Percentiles rank a stretch among this genome's conserved stretches.
phyloP scores from a whole-genome alignment of 2,329 filamentous ascomycete species.

The Paecilomyces niveus region DNA sequence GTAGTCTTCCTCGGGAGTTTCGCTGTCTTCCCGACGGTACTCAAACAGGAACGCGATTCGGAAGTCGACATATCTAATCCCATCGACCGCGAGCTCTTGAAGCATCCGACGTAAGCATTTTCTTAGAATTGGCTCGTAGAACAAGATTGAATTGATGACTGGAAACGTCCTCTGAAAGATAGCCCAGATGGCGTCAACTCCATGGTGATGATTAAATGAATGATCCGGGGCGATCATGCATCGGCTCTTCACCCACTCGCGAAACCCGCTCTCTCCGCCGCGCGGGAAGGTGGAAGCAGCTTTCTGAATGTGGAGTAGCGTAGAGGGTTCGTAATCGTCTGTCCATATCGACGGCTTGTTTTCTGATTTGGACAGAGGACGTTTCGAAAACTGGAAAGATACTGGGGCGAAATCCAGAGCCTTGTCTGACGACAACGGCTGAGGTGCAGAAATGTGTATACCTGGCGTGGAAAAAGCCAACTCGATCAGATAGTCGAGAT shows the following conservation, averaged over 20 bases:
- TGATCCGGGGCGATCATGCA: slow-evolving; percentile 67
- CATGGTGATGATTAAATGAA: slow-evolving; percentile 71
- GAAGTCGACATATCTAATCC: slow-evolving; percentile 78
- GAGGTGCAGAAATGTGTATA: slow-evolving; percentile 60
- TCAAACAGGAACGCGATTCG: slow-evolving; percentile 66
- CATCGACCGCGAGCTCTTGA: slow-evolving; percentile 66
- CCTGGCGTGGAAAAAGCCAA: slow-evolving; percentile 63
- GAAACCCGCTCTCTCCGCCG: slow-evolving; percentile 64
- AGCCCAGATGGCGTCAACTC: slow-evolving; percentile 74
- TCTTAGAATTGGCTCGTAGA: slow-evolving; percentile 86
- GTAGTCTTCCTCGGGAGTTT: slow-evolving; percentile 61
- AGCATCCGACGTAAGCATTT: slow-evolving; percentile 67
- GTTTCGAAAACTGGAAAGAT: slow-evolving; percentile 55
- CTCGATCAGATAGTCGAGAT: slow-evolving; percentile 72
- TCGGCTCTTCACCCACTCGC: slow-evolving; percentile 67
- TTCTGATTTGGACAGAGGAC: slow-evolving; percentile 37
- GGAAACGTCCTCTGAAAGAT: slow-evolving; percentile 73
- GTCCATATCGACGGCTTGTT: slow-evolving; percentile 57
- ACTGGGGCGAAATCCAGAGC: slow-evolving; percentile 51
- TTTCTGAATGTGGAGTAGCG: slow-evolving; percentile 50
- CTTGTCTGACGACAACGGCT: slow-evolving; percentile 48
- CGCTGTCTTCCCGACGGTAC: slow-evolving; percentile 59
- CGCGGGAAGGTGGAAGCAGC: slow-evolving; percentile 70
- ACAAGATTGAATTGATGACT: slow-evolving; percentile 66
- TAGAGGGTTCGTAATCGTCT: slow-evolving; percentile 52